Conservation (phyloP, 2,329 filamentous ascomycete species). For the Colletotrichum tamarilloi region DNA sequence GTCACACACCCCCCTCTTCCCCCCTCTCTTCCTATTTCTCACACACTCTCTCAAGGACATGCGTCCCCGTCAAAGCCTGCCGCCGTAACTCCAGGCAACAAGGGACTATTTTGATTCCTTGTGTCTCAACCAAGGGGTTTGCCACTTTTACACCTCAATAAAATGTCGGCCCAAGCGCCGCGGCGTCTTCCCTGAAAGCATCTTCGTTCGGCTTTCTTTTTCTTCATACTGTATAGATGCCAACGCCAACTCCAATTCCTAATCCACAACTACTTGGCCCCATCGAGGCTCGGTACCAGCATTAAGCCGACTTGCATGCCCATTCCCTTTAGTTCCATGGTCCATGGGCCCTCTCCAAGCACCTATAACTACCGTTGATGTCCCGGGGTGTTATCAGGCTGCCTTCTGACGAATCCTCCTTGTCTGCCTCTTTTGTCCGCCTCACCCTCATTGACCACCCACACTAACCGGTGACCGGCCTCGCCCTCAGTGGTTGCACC, state of each 20-base stretch:
- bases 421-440: slow-evolving; percentile 38
- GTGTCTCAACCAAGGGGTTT: slow-evolving; percentile 34
- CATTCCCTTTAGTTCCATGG: slow-evolving; percentile 31
- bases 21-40: not conserved
- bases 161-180: slow-evolving; percentile 35
- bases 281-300: slow-evolving; percentile 28
- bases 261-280: slow-evolving; percentile 16
- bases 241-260: not conserved
- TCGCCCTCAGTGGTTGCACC: slow-evolving; percentile 36
- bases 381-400: slow-evolving; percentile 28
- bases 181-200: slow-evolving; percentile 30
- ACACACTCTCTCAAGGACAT: slow-evolving; percentile 3
- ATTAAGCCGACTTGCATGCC: slow-evolving; percentile 35
- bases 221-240: slow-evolving; percentile 30
- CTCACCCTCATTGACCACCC: slow-evolving; percentile 45
- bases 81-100: slow-evolving; percentile 36
- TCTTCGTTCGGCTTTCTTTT: slow-evolving; percentile 32
- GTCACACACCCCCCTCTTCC: slow-evolving; percentile 20
- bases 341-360: slow-evolving; percentile 20
- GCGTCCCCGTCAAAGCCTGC: slow-evolving; percentile 33
- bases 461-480: slow-evolving; percentile 31
- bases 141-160: slow-evolving; percentile 31
- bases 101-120: slow-evolving; percentile 37
- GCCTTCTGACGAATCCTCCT: slow-evolving; percentile 30
- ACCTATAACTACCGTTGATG: slow-evolving; percentile 35